phyloP scores from a whole-genome alignment of 1,284 basidiomycete genomes.

The Tilletia setariae region DNA sequence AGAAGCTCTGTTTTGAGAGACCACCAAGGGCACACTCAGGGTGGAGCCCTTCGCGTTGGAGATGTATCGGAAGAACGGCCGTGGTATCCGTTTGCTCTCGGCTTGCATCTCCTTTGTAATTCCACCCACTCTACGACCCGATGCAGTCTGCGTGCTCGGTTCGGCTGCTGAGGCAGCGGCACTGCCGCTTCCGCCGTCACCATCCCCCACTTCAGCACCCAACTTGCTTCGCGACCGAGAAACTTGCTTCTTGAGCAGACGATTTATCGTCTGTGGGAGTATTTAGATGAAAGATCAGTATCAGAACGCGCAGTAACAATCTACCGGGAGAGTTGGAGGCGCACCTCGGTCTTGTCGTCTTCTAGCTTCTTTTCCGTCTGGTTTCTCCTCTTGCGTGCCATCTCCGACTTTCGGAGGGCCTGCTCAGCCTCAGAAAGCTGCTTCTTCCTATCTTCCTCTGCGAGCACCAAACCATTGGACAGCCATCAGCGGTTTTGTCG shows the following conservation, averaged over 20 bases:
- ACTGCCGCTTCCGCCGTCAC: constrained; percentile 1
- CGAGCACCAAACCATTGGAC: not conserved
- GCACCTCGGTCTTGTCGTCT: constrained; percentile 71
- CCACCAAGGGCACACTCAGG: constrained; percentile 24
- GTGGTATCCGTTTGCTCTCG: constrained; percentile 15
- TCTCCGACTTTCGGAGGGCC: constrained; percentile 76
- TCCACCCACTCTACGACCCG: not conserved
- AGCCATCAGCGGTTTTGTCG: not conserved
- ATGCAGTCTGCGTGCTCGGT: not conserved
- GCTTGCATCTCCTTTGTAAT: constrained; percentile 14
- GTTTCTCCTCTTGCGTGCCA: constrained; percentile 76
- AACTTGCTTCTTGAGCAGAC: constrained; percentile 72
- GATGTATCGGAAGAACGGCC: constrained; percentile 29
- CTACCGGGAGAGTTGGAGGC: constrained; percentile 36
- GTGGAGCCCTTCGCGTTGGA: constrained; percentile 18
- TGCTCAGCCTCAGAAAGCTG: constrained; percentile 77
- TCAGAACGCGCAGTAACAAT: constrained; percentile 28
- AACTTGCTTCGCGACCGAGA: constrained; percentile 40
- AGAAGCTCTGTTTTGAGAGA: not conserved
- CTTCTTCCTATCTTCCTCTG: constrained; percentile 63
- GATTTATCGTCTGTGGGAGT: constrained; percentile 71
- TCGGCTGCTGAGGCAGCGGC: constrained; percentile 1
- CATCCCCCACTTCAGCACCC: constrained; percentile 11
- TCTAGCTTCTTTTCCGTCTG: constrained; percentile 83
- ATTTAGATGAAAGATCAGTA: constrained; percentile 15